These are phyloP conservation scores for Nakaseomyces sp. DNA, from an alignment of 1,139 yeast genomes.

Conservation along the genomic window DNA sequence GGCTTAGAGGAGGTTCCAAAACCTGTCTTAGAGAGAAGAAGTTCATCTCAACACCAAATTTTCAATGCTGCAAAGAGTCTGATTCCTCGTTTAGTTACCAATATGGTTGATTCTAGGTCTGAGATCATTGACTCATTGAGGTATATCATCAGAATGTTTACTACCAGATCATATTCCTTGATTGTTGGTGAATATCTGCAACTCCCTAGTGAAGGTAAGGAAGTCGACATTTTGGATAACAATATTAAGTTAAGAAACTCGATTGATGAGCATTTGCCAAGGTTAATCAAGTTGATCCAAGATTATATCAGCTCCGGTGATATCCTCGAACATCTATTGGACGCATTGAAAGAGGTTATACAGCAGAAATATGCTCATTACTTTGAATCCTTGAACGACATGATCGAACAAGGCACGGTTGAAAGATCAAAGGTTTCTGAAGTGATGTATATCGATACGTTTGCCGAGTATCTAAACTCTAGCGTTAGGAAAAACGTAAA, in stretches of 20 bases:
- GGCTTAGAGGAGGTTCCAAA: conserved; percentile 27
- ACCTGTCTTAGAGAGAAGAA: conserved; percentile 9
- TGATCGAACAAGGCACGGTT: conserved; percentile 24
- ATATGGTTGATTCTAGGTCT: conserved; percentile 75
- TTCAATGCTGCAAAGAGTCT: conserved; percentile 53
- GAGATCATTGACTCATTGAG: conserved; percentile 71
- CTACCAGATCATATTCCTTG: conserved; percentile 36
- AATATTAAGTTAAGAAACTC: conserved; percentile 38
- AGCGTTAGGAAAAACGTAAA: neutral
- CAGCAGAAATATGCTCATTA: conserved; percentile 42
- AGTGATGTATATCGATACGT: conserved; percentile 23
- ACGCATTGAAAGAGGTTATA: conserved; percentile 52
- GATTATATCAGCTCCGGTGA: conserved; percentile 39
- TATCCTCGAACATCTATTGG: conserved; percentile 43
- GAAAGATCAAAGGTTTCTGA: conserved; percentile 18
- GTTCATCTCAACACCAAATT: conserved; percentile 32
- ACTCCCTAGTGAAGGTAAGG: conserved; percentile 6
- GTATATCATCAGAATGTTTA: conserved; percentile 58
- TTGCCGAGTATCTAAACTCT: conserved; percentile 15
- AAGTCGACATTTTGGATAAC: conserved; percentile 10
- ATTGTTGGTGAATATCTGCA: conserved; percentile 28
- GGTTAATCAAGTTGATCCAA: conserved; percentile 43
- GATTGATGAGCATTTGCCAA: conserved; percentile 46
- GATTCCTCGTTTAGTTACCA: conserved; percentile 75
- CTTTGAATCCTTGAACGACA: conserved; percentile 30